These are phyloP conservation scores for Fusarium begoniae DNA, from an alignment of 2,329 filamentous ascomycete genomes.

Conservation along the genomic window DNA sequence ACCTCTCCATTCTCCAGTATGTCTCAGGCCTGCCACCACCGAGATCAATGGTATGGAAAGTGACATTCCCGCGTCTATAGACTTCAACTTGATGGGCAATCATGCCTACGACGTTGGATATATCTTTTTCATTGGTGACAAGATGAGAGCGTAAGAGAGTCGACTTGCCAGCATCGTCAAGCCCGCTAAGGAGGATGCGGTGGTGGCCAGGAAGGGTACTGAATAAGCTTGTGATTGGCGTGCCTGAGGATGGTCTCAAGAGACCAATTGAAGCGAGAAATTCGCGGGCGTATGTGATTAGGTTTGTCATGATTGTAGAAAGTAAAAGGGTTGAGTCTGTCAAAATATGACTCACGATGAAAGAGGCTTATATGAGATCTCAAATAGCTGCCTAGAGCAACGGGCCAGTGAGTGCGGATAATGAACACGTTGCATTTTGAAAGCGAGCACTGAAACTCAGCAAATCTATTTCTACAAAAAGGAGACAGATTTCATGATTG, in stretches of 20 bases:
- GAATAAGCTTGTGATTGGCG: background rate
- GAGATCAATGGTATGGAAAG: background rate
- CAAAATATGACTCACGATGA: background rate
- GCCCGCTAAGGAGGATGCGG: background rate
- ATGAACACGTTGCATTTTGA: background rate
- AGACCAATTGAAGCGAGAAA: background rate
- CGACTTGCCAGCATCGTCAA: background rate
- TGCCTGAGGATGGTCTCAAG: background rate
- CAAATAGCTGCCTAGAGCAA: background rate
- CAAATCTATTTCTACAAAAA: no score
- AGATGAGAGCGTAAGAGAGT: background rate
- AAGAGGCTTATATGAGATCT: background rate
- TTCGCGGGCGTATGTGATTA: background rate
- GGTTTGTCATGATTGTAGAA: background rate
- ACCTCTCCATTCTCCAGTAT: background rate
- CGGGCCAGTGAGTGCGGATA: background rate
- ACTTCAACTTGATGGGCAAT: background rate
- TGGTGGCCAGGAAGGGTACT: background rate
- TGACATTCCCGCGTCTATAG: background rate
- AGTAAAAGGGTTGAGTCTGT: rapidly evolving
- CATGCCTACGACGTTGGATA: background rate
- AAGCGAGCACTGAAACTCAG: background rate
- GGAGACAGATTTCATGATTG: background rate
- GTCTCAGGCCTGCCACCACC: background rate
- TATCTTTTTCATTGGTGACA: background rate